These are phyloP conservation scores for Paramecium tetraurelia DNA, from an alignment of 73 alveolate species.

Conservation along the genomic window DNA sequence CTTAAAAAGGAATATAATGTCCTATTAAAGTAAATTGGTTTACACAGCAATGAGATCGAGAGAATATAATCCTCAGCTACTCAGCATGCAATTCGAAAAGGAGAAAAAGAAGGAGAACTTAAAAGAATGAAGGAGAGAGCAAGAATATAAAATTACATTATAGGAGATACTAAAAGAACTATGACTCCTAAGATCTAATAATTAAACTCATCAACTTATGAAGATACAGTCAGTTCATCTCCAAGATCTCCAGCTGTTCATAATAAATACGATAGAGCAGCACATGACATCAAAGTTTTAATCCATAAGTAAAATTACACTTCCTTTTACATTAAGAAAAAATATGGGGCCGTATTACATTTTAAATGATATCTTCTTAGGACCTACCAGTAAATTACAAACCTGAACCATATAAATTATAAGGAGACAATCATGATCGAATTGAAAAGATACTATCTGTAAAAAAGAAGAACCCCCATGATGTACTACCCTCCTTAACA, in stretches of 20 bases:
- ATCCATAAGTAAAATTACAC: constrained; percentile 42
- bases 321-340: constrained; percentile 54
- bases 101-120: constrained; percentile 71
- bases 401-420: constrained; percentile 65
- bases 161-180: constrained; percentile 61
- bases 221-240: constrained; percentile 67
- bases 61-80: constrained; percentile 75
- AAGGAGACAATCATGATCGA: constrained; percentile 55
- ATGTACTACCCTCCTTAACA: constrained; percentile 51
- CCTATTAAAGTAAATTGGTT: constrained; percentile 80
- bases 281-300: constrained; percentile 10
- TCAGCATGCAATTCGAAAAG: constrained; percentile 69
- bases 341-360: constrained; percentile 52
- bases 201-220: constrained; percentile 53
- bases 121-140: constrained; percentile 80
- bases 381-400: constrained; percentile 68
- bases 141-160: constrained; percentile 60
- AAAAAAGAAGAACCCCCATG: constrained; percentile 55
- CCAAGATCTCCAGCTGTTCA: neutral
- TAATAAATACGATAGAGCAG: neutral
- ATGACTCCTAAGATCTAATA: constrained; percentile 31
- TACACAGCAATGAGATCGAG: constrained; percentile 91
- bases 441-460: constrained; percentile 57
- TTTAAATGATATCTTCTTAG: neutral
- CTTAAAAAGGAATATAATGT: constrained; percentile 87